Conservation (phyloP, 139 green algal species). For the Micromonas commoda region DNA sequence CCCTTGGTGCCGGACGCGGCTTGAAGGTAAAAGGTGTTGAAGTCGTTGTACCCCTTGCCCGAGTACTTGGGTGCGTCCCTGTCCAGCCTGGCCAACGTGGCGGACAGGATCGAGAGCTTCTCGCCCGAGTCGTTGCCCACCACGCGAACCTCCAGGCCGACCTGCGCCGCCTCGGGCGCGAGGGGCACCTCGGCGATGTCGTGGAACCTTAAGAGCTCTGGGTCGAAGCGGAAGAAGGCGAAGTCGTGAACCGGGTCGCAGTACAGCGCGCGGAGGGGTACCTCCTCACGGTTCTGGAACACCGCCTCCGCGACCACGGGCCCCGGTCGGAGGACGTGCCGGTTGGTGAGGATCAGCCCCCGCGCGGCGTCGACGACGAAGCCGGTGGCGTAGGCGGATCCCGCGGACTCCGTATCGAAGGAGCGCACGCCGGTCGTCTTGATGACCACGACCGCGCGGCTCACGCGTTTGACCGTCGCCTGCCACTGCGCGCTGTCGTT, state of each 20-base stretch:
- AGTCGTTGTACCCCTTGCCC: constrained; percentile 78
- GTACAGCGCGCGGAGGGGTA: constrained; percentile 56
- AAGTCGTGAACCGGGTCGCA: constrained; percentile 71
- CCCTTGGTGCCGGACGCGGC: constrained; percentile 74
- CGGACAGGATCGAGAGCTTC: constrained; percentile 84
- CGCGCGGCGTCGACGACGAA: constrained; percentile 78
- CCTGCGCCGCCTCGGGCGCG: constrained; percentile 59
- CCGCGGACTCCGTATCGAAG: constrained; percentile 77
- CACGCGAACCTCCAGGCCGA: constrained; percentile 83
- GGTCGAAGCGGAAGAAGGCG: constrained; percentile 73
- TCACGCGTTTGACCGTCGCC: constrained; percentile 16
- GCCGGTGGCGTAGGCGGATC: constrained; percentile 64
- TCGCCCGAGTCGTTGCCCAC: constrained; percentile 86
- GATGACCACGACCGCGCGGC: constrained; percentile 38
- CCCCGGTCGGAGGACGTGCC: constrained; percentile 79
- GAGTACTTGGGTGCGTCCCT: constrained; percentile 74
- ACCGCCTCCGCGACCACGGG: constrained; percentile 69
- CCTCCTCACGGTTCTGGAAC: constrained; percentile 85
- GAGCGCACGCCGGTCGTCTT: constrained; percentile 49
- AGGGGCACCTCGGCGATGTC: constrained; percentile 60
- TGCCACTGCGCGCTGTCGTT: neutral
- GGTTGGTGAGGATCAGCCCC: constrained; percentile 85
- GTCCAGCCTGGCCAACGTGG: constrained; percentile 79
- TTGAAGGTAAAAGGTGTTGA: constrained; percentile 82
- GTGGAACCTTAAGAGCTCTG: constrained; percentile 60